These are phyloP conservation scores for Camelina sativa DNA, from an alignment of 345 rosid species.

Conservation along the genomic window DNA sequence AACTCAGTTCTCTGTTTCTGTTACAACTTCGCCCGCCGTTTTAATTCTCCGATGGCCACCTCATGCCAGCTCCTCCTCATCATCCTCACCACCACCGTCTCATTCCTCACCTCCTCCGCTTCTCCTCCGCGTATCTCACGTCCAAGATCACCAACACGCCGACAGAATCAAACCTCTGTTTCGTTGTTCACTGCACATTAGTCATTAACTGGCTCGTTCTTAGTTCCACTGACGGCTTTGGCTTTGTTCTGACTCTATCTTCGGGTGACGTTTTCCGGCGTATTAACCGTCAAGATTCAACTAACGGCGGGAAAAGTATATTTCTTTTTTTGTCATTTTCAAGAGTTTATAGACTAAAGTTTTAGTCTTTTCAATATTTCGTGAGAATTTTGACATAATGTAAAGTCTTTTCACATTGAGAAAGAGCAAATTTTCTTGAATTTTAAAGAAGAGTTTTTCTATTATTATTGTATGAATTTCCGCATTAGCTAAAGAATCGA, in stretches of 20 bases:
- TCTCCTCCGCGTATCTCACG: conserved; percentile 25
- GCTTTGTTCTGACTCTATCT: conserved; percentile 11
- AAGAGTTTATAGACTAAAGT: background rate
- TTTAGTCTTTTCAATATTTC: conserved; percentile 11
- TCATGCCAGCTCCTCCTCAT: conserved; percentile 10
- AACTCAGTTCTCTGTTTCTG: background rate
- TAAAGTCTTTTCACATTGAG: background rate
- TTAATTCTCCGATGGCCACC: conserved; percentile 33
- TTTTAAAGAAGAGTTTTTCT: conserved; percentile 14
- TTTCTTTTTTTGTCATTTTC: background rate
- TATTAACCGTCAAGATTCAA: background rate
- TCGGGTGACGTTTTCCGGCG: too few relatives aligned
- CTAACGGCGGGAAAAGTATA: background rate
- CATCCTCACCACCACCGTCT: conserved; percentile 31
- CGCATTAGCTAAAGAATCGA: conserved; percentile 8
- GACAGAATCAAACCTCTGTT: conserved; percentile 47
- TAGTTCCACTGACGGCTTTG: too few relatives aligned
- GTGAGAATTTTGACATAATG: conserved; percentile 14
- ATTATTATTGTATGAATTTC: conserved; percentile 6
- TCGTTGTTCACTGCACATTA: background rate
- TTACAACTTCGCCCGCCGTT: conserved; percentile 34
- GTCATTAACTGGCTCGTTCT: background rate
- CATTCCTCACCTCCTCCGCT: conserved; percentile 25
- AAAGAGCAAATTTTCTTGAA: background rate
- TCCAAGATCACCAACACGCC: conserved; percentile 43